Evolutionary conservation across 2,329 filamentous ascomycete genomes (phyloP), one percentile per base, ranked within the genome.

Genomic region (Hypoxylon sp.): DNA sequence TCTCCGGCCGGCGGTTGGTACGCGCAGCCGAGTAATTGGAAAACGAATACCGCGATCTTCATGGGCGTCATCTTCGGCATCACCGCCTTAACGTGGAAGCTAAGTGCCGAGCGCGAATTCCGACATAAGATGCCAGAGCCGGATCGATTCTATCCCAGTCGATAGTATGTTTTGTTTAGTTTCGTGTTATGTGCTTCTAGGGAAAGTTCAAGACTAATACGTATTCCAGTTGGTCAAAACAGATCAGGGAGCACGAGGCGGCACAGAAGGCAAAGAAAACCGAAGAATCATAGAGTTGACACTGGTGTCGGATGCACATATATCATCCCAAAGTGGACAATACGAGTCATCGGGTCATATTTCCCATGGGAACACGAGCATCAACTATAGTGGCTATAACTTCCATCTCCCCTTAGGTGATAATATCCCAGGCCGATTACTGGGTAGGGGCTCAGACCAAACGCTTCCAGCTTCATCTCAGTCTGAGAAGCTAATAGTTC

Each of bases 1-100:
- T 98, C 96, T 77, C 96, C 96, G 68, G 86, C 95, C 71, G 96
- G 96, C 87, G 96, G 96, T 82, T 99, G 96, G 96, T 99, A 99
- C 82, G 84, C 91, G 58, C 95, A 97, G 80, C 96, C 96, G 57
- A 85, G 87, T 73, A 99, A 99, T 86, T 99, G 96, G 96, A 96
- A 91, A 80, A 83, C 84, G 75, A 99, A 99, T 85, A 99, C 96
- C 4, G 85, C 90, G 59, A 84, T 96, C 72, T 89, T 94, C 77
- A 87, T 87, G 65, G 86, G 83, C 50, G 86, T 91, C 60, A 83
- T 96, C 54, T 71, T 90, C 71, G 90, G 91, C 69, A 85, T 96
- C 72, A 85, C 85, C 46, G 90, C 85, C 37, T 76, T 90, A 73
- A 83, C 85, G 64, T 95, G 88, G 85, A 91, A 85, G 74, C 76